Evolutionary conservation across 1,284 basidiomycete species (phyloP).

Genomic region (Ganoderma leucocontextum): DNA sequence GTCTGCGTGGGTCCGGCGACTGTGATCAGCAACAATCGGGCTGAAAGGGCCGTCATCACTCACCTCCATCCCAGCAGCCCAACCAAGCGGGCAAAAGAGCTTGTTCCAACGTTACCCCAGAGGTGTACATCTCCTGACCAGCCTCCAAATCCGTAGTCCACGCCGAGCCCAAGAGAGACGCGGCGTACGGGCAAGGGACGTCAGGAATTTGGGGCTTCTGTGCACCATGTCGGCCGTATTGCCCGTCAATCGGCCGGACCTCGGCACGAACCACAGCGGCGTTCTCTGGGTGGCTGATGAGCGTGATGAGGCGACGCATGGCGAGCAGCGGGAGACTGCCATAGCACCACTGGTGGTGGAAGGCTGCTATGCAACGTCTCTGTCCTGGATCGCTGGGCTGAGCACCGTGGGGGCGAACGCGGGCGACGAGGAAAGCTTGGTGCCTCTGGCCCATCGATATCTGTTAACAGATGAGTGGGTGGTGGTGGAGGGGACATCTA

Average conservation of each 20-base stretch:
- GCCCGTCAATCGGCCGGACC: constrained; percentile 38
- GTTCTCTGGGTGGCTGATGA: constrained; percentile 48
- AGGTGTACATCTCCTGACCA: constrained; percentile 2
- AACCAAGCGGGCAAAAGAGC: constrained; percentile 32
- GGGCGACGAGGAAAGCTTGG: constrained; percentile 49
- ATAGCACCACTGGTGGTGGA: constrained; percentile 52
- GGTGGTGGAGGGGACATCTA: background rate
- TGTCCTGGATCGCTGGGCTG: constrained; percentile 29
- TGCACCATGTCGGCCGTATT: constrained; percentile 29
- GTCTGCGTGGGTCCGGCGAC: constrained; percentile 36
- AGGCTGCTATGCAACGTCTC: constrained; percentile 50
- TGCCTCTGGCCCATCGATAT: constrained; percentile 17
- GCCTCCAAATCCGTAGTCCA: constrained; percentile 30
- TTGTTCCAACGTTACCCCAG: constrained; percentile 13
- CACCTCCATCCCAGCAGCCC: constrained; percentile 42
- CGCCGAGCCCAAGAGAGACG: constrained; percentile 28
- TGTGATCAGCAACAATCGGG: background rate
- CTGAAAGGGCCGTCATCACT: constrained; percentile 10
- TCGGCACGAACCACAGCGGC: constrained; percentile 47
- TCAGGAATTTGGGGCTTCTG: constrained; percentile 29
- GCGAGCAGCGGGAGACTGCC: constrained; percentile 43
- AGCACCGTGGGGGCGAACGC: constrained; percentile 37
- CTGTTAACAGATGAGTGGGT: too few relatives aligned
- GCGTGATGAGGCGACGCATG: constrained; percentile 45
- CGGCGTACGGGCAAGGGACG: constrained; percentile 44